Evolutionary conservation across 805 yeast species (phyloP), one percentile per base, ranked within the genome.

Genomic region (Pichia eremophila): DNA sequence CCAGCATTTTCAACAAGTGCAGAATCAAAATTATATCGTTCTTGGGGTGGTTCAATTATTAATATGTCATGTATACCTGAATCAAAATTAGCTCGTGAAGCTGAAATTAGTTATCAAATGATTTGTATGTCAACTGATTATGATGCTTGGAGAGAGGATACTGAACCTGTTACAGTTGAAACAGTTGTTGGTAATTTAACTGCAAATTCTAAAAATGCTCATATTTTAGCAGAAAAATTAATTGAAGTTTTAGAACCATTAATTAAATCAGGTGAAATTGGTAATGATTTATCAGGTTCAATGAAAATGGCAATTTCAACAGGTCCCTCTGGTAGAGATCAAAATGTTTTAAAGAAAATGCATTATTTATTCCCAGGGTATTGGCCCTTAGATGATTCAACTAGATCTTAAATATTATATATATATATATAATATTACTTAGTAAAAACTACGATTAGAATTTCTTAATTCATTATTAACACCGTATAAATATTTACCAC

Each of bases 61-160:
- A 93, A 93, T 72, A 93, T 93, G 99, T 83, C 95, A 45, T 93
- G 88, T 48, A 68, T 93, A 50, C 99, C 99, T n/a, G 99, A 93
- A 71, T 83, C 95, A 38, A 93, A 93, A 65, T 76, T 93, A 54
- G 99, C 99, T 4, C 79, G 95, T 61, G 99, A 93, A 69, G 96
- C 98, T 41, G 99, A 93, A 68, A 83, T 93, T 54, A 76, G 95
- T 29, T 93, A 93, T 69, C 98, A 91, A 68, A 93, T 93, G 97
- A 77, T 93, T 54, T 93, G 99, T 69, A 93, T 93, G 99, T 83
- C 95, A 1, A 93, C 99, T 4, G 99, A 93, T 66, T 93, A 93
- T 68, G 99, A 93, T 63, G 95, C 99, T 25, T 93, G 99, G 99
- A 85, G 89, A 62, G 95, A 84, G 59, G 79, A 78, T 46, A 98